Evolutionary conservation across 306 rosid species (phyloP).

Genomic region (Begonia loranthoides): DNA sequence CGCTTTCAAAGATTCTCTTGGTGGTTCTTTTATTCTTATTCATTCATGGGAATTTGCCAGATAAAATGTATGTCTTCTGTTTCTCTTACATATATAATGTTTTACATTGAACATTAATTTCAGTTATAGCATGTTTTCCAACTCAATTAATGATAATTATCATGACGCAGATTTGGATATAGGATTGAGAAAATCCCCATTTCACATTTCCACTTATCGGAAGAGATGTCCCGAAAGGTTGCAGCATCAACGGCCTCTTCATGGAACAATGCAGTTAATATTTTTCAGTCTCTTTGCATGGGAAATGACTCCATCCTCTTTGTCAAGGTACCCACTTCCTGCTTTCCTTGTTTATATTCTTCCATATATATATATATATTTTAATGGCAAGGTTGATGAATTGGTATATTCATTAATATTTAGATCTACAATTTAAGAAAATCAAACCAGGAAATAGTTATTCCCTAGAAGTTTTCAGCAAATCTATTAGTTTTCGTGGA

Average conservation of each 20-base stretch:
- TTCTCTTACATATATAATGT: background rate
- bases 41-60: slow-evolving; percentile 57
- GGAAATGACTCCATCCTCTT: slow-evolving; percentile 57
- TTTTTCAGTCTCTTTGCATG: slow-evolving; percentile 54
- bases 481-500: too few species aligned
- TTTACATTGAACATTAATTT: background rate
- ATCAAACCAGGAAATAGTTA: too few species aligned
- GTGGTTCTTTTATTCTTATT: slow-evolving; percentile 31
- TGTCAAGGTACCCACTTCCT: slow-evolving; percentile 37
- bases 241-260: slow-evolving; percentile 37
- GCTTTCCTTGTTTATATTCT: slow-evolving; percentile 1
- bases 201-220: slow-evolving; percentile 65
- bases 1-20: slow-evolving; percentile 61
- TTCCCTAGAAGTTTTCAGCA: too few species aligned
- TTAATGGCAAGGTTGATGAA: slow-evolving; percentile 2
- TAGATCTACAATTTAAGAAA: background rate
- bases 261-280: slow-evolving; percentile 52
- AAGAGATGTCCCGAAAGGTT: slow-evolving; percentile 48
- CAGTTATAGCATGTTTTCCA: slow-evolving; percentile 10
- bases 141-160: slow-evolving; percentile 12
- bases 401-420: background rate
- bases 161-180: slow-evolving; percentile 60
- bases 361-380: background rate
- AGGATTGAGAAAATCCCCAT: slow-evolving; percentile 54
- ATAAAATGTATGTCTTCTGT: slow-evolving; percentile 46